These are phyloP conservation scores for Solanum appendiculatum DNA, from an alignment of 257 asterid genomes.

Conservation along the genomic window DNA sequence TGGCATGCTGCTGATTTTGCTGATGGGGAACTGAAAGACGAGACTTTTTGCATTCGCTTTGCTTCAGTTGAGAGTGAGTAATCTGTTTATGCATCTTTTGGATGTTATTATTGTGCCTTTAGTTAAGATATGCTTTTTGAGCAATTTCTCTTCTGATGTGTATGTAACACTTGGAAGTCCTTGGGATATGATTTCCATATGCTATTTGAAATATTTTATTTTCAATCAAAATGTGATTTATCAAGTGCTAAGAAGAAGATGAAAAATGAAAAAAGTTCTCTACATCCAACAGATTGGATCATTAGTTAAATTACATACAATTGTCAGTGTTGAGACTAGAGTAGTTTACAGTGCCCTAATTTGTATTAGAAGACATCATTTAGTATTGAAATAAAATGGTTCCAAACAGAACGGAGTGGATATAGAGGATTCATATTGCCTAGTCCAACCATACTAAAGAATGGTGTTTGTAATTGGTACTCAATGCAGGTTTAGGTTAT, in stretches of 20 bases:
- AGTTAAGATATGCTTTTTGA: background rate
- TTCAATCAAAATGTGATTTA: background rate
- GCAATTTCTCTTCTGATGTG: background rate
- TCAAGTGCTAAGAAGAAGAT: background rate
- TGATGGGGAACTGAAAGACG: constrained; percentile 80
- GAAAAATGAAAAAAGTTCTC: background rate
- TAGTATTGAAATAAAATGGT: background rate
- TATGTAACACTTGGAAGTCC: background rate
- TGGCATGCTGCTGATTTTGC: constrained; percentile 91
- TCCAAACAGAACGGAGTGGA: background rate
- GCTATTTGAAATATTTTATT: background rate
- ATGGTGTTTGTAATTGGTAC: background rate
- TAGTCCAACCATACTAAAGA: background rate
- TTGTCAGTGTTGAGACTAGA: background rate
- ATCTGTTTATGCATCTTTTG: background rate
- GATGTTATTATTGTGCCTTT: background rate
- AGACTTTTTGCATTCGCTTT: constrained; percentile 69
- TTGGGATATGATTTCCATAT: background rate
- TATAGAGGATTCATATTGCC: background rate
- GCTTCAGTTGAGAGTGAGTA: constrained; percentile 67
- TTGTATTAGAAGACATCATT: background rate
- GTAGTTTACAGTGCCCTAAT: background rate
- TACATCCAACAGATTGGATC: background rate
- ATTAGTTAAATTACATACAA: background rate
- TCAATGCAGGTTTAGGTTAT: background rate